phyloP scores from a whole-genome alignment of 2,329 filamentous ascomycete species.

The Venturiaceae sp. region DNA sequence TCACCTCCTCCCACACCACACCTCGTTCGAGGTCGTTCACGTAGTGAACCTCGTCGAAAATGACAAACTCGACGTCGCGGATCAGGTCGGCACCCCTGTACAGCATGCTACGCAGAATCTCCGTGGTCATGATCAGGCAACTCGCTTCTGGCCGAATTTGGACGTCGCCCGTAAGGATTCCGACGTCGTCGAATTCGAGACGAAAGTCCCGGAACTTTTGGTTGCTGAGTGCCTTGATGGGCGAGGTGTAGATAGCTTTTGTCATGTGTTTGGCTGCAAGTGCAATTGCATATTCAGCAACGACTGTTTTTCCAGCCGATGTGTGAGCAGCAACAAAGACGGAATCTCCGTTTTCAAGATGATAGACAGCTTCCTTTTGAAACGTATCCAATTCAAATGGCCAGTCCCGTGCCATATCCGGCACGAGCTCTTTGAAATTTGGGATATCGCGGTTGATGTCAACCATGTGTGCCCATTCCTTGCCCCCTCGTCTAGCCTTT shows the following conservation, averaged over 20 bases:
- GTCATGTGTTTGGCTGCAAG: conserved; percentile 98
- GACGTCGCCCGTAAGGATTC: conserved; percentile 93
- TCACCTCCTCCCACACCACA: conserved; percentile 99
- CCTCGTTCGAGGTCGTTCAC: conserved; percentile 94
- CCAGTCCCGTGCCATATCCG: conserved; percentile 93
- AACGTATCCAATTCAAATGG: conserved; percentile 97
- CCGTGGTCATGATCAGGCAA: conserved; percentile 98
- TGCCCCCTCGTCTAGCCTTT: conserved; percentile 62
- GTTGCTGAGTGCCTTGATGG: conserved; percentile 96
- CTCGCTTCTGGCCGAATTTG: conserved; percentile 97
- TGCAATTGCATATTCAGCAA: conserved; percentile 95
- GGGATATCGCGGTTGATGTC: conserved; percentile 86
- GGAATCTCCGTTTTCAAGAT: conserved; percentile 90
- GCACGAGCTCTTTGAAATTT: conserved; percentile 90
- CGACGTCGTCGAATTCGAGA: conserved; percentile 84
- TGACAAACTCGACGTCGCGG: conserved; percentile 94
- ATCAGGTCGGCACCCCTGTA: conserved; percentile 94
- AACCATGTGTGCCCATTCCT: conserved; percentile 97
- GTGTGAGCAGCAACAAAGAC: conserved; percentile 98
- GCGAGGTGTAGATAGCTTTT: conserved; percentile 97
- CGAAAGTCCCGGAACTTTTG: conserved; percentile 98
- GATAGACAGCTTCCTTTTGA: conserved; percentile 97
- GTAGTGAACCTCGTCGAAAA: conserved; percentile 98
- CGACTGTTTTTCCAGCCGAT: conserved; percentile 94
- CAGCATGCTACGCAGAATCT: conserved; percentile 96